phyloP scores from a whole-genome alignment of 1,284 basidiomycete species.

The Moesziomyces sp. region DNA sequence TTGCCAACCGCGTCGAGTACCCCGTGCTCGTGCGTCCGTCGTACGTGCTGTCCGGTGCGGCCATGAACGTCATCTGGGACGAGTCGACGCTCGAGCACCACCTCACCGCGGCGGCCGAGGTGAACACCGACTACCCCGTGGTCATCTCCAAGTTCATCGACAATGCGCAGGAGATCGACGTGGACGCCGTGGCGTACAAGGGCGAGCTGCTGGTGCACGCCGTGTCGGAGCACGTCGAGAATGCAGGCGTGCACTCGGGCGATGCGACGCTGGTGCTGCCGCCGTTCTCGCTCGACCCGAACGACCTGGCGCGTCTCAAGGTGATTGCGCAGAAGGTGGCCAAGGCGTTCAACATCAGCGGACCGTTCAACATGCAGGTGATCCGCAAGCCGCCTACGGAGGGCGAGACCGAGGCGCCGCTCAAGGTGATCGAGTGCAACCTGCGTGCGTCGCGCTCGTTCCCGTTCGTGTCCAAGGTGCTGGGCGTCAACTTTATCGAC shows the following conservation, averaged over 20 bases:
- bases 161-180: conserved; percentile 95
- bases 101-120: conserved; percentile 90
- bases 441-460: conserved; percentile 96
- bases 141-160: conserved; percentile 99
- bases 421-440: conserved; percentile 99
- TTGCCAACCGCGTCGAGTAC: conserved; percentile 81
- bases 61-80: conserved; percentile 99
- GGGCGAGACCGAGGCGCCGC: conserved; percentile 74
- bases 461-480: conserved; percentile 98
- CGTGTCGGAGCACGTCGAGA: conserved; percentile 97
- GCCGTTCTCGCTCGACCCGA: conserved; percentile 83
- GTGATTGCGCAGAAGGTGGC: conserved; percentile 93
- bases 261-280: conserved; percentile 97
- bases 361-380: conserved; percentile 99
- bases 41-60: conserved; percentile 97
- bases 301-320: conserved; percentile 88
- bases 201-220: conserved; percentile 95
- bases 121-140: conserved; percentile 96
- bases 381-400: conserved; percentile 82
- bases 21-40: conserved; percentile 69
- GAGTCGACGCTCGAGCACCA: conserved; percentile 89
- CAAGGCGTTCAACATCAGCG: conserved; percentile 92
- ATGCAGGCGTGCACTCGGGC: conserved; percentile 98
- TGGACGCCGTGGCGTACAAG: conserved; percentile 95
- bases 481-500: conserved; percentile 96